These are phyloP conservation scores for Hanseniaspora occidentalis DNA, from an alignment of 805 yeast genomes.

Conservation along the genomic window DNA sequence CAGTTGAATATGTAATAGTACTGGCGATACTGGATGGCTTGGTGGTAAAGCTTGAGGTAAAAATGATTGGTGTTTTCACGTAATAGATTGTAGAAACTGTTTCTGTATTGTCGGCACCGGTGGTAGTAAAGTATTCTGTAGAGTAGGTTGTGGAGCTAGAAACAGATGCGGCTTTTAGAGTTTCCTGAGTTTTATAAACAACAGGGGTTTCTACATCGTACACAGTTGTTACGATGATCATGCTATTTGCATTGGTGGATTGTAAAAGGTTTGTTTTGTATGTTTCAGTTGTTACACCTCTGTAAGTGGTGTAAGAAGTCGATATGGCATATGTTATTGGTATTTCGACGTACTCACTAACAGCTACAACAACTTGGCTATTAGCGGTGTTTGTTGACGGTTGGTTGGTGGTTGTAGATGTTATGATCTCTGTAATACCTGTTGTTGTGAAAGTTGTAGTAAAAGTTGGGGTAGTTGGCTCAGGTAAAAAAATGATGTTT, in stretches of 20 bases:
- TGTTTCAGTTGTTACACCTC: constrained; percentile 1
- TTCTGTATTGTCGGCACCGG: constrained; percentile 7
- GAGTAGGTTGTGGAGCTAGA: constrained; percentile 6
- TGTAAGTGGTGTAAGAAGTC: constrained; percentile 4
- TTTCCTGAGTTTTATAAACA: constrained; percentile 1
- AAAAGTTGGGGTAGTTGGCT: no score
- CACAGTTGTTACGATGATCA: constrained; percentile 4
- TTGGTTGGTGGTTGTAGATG: no score
- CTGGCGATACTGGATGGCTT: neutral
- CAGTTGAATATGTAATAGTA: neutral
- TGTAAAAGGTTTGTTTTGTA: neutral
- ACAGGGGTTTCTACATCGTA: constrained; percentile 4
- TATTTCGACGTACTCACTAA: constrained; percentile 4
- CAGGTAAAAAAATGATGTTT: no score
- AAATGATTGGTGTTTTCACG: constrained; percentile 6
- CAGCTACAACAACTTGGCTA: constrained; percentile 2
- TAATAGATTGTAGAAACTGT: constrained; percentile 3
- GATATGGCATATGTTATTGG: constrained; percentile 2
- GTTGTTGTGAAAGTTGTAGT: no score
- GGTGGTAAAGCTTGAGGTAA: constrained; percentile 1
- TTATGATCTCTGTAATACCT: no score
- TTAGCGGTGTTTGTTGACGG: no score
- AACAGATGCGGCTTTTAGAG: constrained; percentile 5
- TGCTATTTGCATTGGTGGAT: constrained; percentile 1
- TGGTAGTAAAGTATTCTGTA: constrained; percentile 1